Percentiles rank a stretch among this genome's conserved stretches.
Evolutionary conservation across 768 basidiomycete genomes (phyloP).

Genomic region (Podaxis sp.): DNA sequence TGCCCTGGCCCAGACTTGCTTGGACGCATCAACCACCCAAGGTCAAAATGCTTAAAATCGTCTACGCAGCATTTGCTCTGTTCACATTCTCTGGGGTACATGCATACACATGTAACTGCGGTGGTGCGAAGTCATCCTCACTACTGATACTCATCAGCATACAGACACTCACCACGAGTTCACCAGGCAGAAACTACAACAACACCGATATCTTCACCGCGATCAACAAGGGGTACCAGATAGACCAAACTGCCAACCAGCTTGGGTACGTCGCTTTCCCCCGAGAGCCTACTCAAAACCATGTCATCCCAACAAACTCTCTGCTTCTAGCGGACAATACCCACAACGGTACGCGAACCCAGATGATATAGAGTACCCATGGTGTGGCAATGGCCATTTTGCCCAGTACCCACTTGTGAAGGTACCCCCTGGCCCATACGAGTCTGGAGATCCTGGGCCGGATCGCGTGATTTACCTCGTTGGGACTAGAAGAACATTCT

Average conservation of each 20-base stretch:
- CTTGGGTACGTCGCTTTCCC: not conserved
- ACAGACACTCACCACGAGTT: not conserved
- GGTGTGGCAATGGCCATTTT: constrained; percentile 3
- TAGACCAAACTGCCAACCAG: constrained; percentile 9
- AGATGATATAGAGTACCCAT: not conserved
- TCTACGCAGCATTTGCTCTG: not conserved
- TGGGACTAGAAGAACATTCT: constrained; percentile 4
- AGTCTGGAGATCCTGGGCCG: not conserved
- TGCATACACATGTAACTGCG: not conserved
- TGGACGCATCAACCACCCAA: not conserved
- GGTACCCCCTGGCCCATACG: constrained; percentile 8
- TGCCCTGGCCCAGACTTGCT: not conserved
- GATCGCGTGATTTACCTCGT: constrained; percentile 10
- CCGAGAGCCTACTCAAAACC: not conserved
- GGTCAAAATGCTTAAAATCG: not conserved
- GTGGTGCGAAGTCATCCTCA: not conserved
- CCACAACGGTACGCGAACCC: constrained; percentile 2
- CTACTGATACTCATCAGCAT: not conserved
- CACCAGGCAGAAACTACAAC: constrained; percentile 2
- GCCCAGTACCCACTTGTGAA: constrained; percentile 2
- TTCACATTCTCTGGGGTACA: not conserved
- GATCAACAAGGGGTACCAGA: constrained; percentile 1
- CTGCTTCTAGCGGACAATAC: not conserved
- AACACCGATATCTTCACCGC: constrained; percentile 6
- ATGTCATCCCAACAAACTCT: not conserved